Base-by-base conservation (phyloP, 83 land plant genomes). In the Isoetes engelmannii region DNA sequence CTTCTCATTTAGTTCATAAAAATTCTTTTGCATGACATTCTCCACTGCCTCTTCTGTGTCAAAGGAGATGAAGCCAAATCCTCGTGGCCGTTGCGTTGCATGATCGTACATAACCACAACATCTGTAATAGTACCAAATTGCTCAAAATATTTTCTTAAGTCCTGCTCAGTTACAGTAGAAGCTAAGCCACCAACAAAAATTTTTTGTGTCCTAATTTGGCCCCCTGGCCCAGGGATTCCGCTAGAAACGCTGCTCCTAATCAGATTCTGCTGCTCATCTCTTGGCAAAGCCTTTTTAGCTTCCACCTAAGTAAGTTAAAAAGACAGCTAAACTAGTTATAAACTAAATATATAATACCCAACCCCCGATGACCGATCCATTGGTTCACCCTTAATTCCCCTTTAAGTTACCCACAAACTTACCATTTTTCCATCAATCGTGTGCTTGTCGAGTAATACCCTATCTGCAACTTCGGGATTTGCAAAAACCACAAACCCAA, bases 1-100 rank as follows among this genome's bases (percentile, higher is more conserved):
- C 70, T 72, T 72, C 69, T 72, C 74, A 67, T 72, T 72, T 10
- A 72, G 74, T 67, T 72, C 74, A 54, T 72, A 67, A 67, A 72
- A 72, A 44, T 66, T 62, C 57, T 72, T 72, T 51, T 63, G 74
- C 42, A 72, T 47, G 47, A 72, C 74, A 51, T 72, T 72, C 54
- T 72, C 74, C 44, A 63, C 65, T 8, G 65, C 65, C 13, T 63
- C 65, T 63, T 63, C 65, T n/a, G 65, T 43, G 28, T 63, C 65
- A n/a, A 28, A 63, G 42, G 65, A 43, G 47, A 63, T 63, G 42
- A 63, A 63, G 7, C 65, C 65, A 63, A 63, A 63, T 7, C 65
- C 65, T 21, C 65, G 17, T 20, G 65, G 65, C 44, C 65, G 47
- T 63, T 63, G 65, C 17, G 65, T 63, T 6, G 17, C 45, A 6